A percentile compares a stretch with the other conserved stretches of the same genome.
These are phyloP conservation scores for Phaeotremella fagi DNA, from an alignment of 768 basidiomycete genomes.

Conservation along the genomic window DNA sequence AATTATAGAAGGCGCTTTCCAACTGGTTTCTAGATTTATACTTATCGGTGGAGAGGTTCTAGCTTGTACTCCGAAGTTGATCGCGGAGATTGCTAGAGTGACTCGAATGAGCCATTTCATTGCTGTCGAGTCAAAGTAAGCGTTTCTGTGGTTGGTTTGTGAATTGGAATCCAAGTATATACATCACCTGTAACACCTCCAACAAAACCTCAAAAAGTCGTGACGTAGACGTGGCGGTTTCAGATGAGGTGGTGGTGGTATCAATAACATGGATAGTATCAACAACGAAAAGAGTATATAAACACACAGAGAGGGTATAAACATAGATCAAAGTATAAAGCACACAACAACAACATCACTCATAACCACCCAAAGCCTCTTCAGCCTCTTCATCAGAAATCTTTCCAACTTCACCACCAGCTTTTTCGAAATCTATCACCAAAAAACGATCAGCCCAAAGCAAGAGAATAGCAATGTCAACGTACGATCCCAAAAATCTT, in stretches of 20 bases:
- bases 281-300: too few species aligned
- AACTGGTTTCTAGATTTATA: slow-evolving; percentile 61
- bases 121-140: not conserved
- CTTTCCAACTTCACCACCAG: slow-evolving; percentile 20
- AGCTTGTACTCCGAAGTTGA: slow-evolving; percentile 8
- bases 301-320: too few species aligned
- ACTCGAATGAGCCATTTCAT: not conserved
- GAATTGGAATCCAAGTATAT: not conserved
- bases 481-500: slow-evolving; percentile 45
- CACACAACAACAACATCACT: too few species aligned
- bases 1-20: slow-evolving; percentile 61
- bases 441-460: not conserved
- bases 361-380: slow-evolving; percentile 32
- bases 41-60: slow-evolving; percentile 56
- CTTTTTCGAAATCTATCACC: slow-evolving; percentile 36
- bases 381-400: slow-evolving; percentile 42
- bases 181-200: not conserved
- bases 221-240: too few species aligned
- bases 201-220: slow-evolving; percentile 6
- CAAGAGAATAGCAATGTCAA: not conserved
- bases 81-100: not conserved
- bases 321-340: too few species aligned
- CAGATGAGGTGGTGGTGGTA: too few species aligned
- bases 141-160: too few species aligned
- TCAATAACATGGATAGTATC: too few species aligned